Percentiles rank a stretch among this genome's conserved stretches.
phyloP scores from a whole-genome alignment of 2,329 filamentous ascomycete species.

The Epichloe bromicola region DNA sequence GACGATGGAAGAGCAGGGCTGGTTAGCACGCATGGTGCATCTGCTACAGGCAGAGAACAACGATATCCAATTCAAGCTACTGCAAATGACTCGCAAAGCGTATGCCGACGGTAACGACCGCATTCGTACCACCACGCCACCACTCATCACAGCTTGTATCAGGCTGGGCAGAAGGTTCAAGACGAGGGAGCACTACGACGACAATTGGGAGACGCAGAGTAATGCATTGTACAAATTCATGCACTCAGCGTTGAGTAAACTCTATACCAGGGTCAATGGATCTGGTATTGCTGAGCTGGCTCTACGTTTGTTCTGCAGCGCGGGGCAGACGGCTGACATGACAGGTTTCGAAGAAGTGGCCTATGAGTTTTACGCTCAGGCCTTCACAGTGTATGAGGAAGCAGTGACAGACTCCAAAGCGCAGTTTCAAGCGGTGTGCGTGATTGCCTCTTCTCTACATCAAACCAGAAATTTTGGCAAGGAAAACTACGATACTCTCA shows the following conservation, averaged over 20 bases:
- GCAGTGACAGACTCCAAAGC: slow-evolving; percentile 89
- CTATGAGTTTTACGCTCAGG: slow-evolving; percentile 97
- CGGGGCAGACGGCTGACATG: slow-evolving; percentile 85
- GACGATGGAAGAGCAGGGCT: slow-evolving; percentile 95
- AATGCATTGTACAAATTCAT: slow-evolving; percentile 91
- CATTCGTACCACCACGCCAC: slow-evolving; percentile 89
- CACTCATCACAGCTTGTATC: slow-evolving; percentile 78
- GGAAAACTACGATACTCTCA: slow-evolving; percentile 97
- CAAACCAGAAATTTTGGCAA: slow-evolving; percentile 82
- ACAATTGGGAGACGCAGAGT: slow-evolving; percentile 49
- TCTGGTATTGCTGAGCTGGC: slow-evolving; percentile 74
- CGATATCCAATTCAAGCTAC: slow-evolving; percentile 84
- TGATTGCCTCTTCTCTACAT: slow-evolving; percentile 81
- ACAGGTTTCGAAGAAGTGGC: slow-evolving; percentile 88
- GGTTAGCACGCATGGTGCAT: slow-evolving; percentile 86
- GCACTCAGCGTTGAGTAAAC: slow-evolving; percentile 71
- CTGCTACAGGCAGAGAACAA: slow-evolving; percentile 74
- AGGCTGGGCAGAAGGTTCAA: slow-evolving; percentile 86
- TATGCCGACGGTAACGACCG: slow-evolving; percentile 88
- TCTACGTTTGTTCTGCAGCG: slow-evolving; percentile 78
- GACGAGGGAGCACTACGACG: slow-evolving; percentile 68
- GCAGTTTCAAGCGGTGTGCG: slow-evolving; percentile 94
- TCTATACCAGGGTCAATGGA: slow-evolving; percentile 74
- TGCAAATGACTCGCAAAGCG: slow-evolving; percentile 77
- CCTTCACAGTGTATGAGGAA: slow-evolving; percentile 96